Evolutionary conservation across 371 early-diverging fungal genomes (phyloP), one percentile per base, ranked within the genome.

Genomic region (Circinella minor): DNA sequence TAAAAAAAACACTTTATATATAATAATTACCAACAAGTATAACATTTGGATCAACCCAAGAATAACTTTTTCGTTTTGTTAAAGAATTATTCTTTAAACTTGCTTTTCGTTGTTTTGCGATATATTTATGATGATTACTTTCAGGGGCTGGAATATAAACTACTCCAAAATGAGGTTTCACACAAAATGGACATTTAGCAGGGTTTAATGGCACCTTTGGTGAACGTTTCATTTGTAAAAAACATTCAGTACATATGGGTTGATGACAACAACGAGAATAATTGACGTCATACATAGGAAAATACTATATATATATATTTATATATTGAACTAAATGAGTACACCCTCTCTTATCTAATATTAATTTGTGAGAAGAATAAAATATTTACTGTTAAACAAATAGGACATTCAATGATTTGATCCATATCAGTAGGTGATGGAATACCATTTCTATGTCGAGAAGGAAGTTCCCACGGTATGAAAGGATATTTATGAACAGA

Each of bases 231-330:
- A 97, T 92, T 85, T 95, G 95, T 65, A 96, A 89, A 80, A 97
- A 96, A 75, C 97, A 97, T 74, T 96, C 97, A 10, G 97, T 95
- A 80, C 97, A 97, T 63, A 97, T 95, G 11, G 97, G 97, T 73
- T 96, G 92, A 79, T 94, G 92, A 81, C 97, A 97, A 78, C 97
- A 97, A 15, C 93, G 85, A n/a, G 96, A 91, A 72, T 92, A 91
- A 81, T 97, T 97, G 81, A 94, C 93, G 3, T 43, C 43, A 80
- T 96, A 94, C 64, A 87, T 75, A 20, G 97, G 97, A 75, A 96
- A 97, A 77, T 91, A 95, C 93, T 92, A 74, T 13, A 9, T 18
- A 4, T 48, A 54, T n/a, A 39, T 48, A 15, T n/a, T 9, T 34
- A 64, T 20, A 8, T 27, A 64, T 17, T 2, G 27, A 2, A 27